Conservation (phyloP, 257 asterid species). For the Orobanche coerulescens region DNA sequence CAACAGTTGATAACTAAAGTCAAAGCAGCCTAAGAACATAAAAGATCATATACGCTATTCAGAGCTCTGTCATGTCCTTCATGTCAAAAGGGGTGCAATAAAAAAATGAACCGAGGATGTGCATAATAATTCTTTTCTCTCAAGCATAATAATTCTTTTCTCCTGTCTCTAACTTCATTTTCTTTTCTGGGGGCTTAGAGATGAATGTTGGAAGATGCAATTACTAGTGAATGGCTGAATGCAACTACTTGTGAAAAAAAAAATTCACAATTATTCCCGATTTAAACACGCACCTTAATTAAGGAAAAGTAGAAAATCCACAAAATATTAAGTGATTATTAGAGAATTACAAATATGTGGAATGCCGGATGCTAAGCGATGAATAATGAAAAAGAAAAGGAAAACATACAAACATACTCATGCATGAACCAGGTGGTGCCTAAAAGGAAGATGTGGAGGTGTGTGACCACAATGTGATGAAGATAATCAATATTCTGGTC, state of each 20-base stretch:
- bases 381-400: not conserved
- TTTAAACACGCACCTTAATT: not conserved
- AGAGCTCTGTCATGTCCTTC: not conserved
- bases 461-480: conserved; percentile 1
- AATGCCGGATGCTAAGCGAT: not conserved
- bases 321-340: not conserved
- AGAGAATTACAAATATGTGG: conserved; percentile 13
- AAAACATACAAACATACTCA: not conserved
- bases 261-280: not conserved
- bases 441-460: not conserved
- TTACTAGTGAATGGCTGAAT: not conserved
- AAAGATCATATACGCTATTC: not conserved
- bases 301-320: not conserved
- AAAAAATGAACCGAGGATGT: not conserved
- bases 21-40: not conserved
- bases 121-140: not conserved
- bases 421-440: not conserved
- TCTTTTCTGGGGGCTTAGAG: not conserved
- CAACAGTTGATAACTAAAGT: not conserved
- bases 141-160: not conserved
- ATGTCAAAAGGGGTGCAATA: not conserved
- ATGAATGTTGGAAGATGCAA: not conserved
- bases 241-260: not conserved
- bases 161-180: not conserved
- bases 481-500: conserved; percentile 5